A percentile compares a stretch with the other conserved stretches of the same genome.
These are phyloP conservation scores for Penicillium digitatum DNA, from an alignment of 2,329 filamentous ascomycete species.

Conservation along the genomic window DNA sequence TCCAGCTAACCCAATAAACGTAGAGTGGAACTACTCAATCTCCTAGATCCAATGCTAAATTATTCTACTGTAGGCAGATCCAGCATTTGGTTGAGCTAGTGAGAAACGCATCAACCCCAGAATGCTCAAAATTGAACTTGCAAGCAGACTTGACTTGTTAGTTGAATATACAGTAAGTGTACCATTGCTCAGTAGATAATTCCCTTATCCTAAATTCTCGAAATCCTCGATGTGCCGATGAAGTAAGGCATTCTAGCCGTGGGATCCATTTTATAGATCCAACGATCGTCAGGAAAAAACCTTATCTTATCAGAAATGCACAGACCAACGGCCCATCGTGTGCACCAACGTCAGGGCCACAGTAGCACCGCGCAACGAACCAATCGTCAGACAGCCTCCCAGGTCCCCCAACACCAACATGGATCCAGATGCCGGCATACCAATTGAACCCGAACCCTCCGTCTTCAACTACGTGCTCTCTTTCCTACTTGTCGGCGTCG, in stretches of 20 bases:
- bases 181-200: not conserved
- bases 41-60: too few species aligned
- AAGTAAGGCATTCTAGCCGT: not conserved
- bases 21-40: too few species aligned
- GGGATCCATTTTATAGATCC: not conserved
- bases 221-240: not conserved
- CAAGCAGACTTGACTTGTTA: too few species aligned
- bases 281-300: not conserved
- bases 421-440: slow-evolving; percentile 31
- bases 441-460: slow-evolving; percentile 31
- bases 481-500: slow-evolving; percentile 84
- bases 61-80: too few species aligned
- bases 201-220: too few species aligned
- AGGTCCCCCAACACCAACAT: slow-evolving; percentile 16
- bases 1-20: too few species aligned
- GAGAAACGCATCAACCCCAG: too few species aligned
- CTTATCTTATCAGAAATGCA: slow-evolving; percentile 4
- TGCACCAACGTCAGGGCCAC: not conserved
- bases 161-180: not conserved
- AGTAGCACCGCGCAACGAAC: not conserved
- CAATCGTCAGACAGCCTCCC: not conserved
- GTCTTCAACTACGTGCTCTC: slow-evolving; percentile 77
- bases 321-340: not conserved
- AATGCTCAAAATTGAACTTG: not conserved
- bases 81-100: too few species aligned